A percentile compares a stretch with the other conserved stretches of the same genome.
phyloP scores from a whole-genome alignment of 805 yeast species.

The Pichia eremophila region DNA sequence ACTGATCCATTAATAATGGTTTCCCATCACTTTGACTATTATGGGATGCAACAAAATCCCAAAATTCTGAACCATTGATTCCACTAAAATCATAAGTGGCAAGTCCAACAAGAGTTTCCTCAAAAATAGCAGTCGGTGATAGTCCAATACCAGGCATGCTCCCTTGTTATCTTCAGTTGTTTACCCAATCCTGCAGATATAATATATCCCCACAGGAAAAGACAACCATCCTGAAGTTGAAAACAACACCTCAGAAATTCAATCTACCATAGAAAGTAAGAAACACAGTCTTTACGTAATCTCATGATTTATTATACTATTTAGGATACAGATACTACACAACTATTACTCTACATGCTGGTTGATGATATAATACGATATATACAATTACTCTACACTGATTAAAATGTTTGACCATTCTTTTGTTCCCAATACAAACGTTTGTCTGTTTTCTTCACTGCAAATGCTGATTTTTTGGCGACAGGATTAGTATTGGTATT shows the following conservation, averaged over 20 bases:
- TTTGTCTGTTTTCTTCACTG: slow-evolving; percentile 64
- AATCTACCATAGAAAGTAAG: no score
- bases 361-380: no score
- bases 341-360: no score
- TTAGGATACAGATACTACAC: no score
- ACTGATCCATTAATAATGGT: slow-evolving; percentile 18
- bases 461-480: slow-evolving; percentile 41
- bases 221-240: no score
- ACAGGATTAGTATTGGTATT: not conserved
- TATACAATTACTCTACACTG: not conserved
- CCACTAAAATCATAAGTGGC: slow-evolving; percentile 29
- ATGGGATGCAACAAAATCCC: slow-evolving; percentile 20
- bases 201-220: no score
- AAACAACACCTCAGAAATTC: not conserved
- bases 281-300: no score
- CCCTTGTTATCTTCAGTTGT: no score
- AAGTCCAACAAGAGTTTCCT: slow-evolving; percentile 24
- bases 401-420: slow-evolving; percentile 48
- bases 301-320: no score
- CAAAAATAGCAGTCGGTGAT: slow-evolving; percentile 29
- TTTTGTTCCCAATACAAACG: slow-evolving; percentile 43
- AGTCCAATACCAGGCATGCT: not conserved
- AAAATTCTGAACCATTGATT: slow-evolving; percentile 22
- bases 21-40: slow-evolving; percentile 2
- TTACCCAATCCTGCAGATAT: no score